Base-by-base conservation (phyloP, 1,139 yeast species). In the Kodamaea suecica region DNA sequence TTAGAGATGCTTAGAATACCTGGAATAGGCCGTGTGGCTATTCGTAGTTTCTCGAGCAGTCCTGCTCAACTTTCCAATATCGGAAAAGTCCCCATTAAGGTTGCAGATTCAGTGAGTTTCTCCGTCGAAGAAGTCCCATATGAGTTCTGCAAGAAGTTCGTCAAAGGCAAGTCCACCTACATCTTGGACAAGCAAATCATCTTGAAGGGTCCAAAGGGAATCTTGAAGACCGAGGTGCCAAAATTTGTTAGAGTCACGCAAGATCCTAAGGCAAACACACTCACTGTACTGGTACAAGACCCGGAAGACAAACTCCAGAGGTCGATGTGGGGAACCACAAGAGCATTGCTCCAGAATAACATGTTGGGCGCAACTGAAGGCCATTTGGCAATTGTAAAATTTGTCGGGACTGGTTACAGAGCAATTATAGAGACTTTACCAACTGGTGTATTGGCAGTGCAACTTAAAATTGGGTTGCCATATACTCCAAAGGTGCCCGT, bases 361-460 rank as follows among this genome's bases (percentile, higher is more conserved):
- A 71, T 92, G 26, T 69, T 76, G 32, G 99, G 99, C 32, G 95
- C 88, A 23, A 77, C 87, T 28, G 97, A 90, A 49, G 97, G 97
- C 10, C 97, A 92, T 57, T 66, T 88, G 45, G 78, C 95, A 26
- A 83, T 90, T 40, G 73, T 94, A 45, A 84, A 81, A 61, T 84
- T 94, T 49, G 95, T 88, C 17, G 99, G 99, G 47, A 92, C 97
- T 11, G 99, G 99, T 56, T 94, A 86, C 73, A 80, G 97, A 61
- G 96, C 95, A 3, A 67, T 75, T 26, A 62, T 85, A 33, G 83
- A 82, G 44, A 74, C 69, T 31, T 64, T 66, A 30, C 63, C 71
- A 19, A 66, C 71, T 24, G 86, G 86, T 7, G 70, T 70, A 34
- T 72, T 76, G 41, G 70, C 74, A 52, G 81, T 88, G 11, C 73